Conservation (phyloP, 768 basidiomycete genomes). For the Asterophora lycoperdoides region DNA sequence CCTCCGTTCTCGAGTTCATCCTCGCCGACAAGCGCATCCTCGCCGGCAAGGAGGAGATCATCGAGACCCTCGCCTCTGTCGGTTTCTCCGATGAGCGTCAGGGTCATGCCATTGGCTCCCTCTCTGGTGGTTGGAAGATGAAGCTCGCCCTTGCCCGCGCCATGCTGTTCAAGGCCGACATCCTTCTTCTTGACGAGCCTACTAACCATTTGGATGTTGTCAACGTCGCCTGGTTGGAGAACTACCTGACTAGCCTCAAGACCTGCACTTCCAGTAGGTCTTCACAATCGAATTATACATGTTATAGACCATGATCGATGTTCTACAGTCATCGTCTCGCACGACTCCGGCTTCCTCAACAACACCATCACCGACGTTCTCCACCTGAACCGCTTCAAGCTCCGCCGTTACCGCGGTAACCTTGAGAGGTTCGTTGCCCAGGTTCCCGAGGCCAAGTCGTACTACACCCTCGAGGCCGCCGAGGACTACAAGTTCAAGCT, state of each 20-base stretch:
- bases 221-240: conserved; percentile 97
- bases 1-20: conserved; percentile 87
- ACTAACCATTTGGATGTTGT: conserved; percentile 97
- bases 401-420: conserved; percentile 93
- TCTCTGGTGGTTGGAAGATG: conserved; percentile 99
- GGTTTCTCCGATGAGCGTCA: conserved; percentile 91
- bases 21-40: conserved; percentile 78
- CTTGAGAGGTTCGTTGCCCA: conserved; percentile 90
- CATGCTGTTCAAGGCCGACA: conserved; percentile 98
- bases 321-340: conserved; percentile 84
- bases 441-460: conserved; percentile 96
- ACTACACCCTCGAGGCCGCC: conserved; percentile 92
- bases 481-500: conserved; percentile 99
- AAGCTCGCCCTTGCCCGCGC: conserved; percentile 96
- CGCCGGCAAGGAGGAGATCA: conserved; percentile 62
- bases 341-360: conserved; percentile 97
- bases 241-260: conserved; percentile 81
- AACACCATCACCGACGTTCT: conserved; percentile 97
- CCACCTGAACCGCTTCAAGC: conserved; percentile 97
- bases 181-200: conserved; percentile 93
- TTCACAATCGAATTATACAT: conserved; percentile 2
- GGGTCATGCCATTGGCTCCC: conserved; percentile 75
- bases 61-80: conserved; percentile 82
- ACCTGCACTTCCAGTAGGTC: conserved; percentile 86
- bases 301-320: conserved; percentile 6